A percentile compares a stretch with the other conserved stretches of the same genome.
Evolutionary conservation across 208 protist genomes (phyloP).

Genomic region (Acanthamoeba culbertsoni): DNA sequence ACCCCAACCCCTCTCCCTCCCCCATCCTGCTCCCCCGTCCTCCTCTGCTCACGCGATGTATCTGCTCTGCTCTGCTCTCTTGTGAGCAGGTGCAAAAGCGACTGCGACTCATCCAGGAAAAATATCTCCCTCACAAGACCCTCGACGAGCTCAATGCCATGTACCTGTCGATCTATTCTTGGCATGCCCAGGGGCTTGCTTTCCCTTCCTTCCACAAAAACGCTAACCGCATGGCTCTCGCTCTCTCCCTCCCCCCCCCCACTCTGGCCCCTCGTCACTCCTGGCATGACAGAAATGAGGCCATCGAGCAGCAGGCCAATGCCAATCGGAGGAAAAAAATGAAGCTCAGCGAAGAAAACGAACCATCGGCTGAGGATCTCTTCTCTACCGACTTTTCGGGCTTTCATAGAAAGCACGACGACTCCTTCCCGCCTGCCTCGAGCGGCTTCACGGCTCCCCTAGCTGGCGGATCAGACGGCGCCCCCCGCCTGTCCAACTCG

Average conservation of each 20-base stretch:
- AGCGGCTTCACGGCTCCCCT: not conserved
- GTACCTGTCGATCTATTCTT: not conserved
- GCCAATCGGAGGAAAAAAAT: not conserved
- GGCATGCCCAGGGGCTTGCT: not conserved
- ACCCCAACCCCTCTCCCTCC: not conserved
- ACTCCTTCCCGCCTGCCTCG: not conserved
- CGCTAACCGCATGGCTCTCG: not conserved
- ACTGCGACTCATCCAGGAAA: not conserved
- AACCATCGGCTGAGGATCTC: not conserved
- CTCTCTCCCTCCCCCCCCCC: not conserved
- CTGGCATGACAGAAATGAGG: not conserved
- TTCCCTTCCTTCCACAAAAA: not conserved
- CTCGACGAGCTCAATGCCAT: not conserved
- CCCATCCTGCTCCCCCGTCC: not conserved
- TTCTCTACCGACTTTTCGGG: not conserved
- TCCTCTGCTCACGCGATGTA: not conserved
- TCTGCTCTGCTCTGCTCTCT: not conserved
- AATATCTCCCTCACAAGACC: conserved; percentile 14
- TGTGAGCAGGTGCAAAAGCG: not conserved
- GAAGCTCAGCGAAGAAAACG: not conserved
- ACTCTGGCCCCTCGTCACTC: not conserved
- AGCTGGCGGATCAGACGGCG: no score
- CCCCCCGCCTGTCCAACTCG: no score
- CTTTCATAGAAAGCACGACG: not conserved
- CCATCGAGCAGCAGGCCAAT: not conserved